phyloP scores from a whole-genome alignment of 345 rosid species.

The Combretum micranthum region DNA sequence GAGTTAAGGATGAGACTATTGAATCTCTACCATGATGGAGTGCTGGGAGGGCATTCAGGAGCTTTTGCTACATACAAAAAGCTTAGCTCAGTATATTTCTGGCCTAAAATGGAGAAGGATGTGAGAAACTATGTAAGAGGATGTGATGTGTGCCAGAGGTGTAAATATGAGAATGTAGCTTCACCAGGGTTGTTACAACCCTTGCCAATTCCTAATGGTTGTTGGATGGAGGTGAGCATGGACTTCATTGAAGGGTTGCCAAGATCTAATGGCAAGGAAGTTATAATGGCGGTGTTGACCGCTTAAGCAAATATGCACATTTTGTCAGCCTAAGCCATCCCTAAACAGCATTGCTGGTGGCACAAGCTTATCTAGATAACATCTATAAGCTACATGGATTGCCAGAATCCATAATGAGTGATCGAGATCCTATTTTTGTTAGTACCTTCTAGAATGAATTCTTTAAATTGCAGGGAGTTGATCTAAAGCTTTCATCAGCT shows the following conservation, averaged over 20 bases:
- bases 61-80: not conserved
- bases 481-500: too few species aligned
- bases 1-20: not conserved
- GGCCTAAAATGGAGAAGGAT: not conserved
- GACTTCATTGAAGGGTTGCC: constrained; percentile 1
- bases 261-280: not conserved
- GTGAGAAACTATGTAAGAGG: not conserved
- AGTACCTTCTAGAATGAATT: too few species aligned
- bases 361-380: too few species aligned
- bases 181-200: too few species aligned
- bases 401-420: too few species aligned
- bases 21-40: not conserved
- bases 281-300: not conserved
- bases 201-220: not conserved
- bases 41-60: not conserved
- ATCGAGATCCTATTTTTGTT: too few species aligned
- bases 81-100: not conserved
- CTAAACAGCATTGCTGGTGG: not conserved
- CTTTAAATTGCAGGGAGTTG: too few species aligned
- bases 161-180: too few species aligned
- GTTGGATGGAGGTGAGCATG: not conserved
- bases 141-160: not conserved
- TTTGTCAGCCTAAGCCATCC: not conserved
- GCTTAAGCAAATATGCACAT: not conserved
- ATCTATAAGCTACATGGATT: too few species aligned